Base-by-base conservation (phyloP, 2,329 filamentous ascomycete species). In the Aspergillus cejpii region DNA sequence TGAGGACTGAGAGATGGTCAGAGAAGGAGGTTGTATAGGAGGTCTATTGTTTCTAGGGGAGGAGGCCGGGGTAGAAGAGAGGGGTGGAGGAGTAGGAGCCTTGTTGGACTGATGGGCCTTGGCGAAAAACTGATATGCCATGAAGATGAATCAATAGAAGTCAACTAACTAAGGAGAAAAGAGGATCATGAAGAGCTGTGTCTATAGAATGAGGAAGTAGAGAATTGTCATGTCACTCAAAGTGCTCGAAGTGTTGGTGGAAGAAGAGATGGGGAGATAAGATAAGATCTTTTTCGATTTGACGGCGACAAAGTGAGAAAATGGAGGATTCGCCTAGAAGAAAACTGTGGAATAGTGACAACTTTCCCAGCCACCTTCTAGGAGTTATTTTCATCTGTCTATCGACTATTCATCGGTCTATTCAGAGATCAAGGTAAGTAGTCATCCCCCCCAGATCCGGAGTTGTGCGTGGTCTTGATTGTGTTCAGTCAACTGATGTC, bases 81-180 rank as follows among this genome's bases (percentile, higher is more conserved):
- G 51, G 27, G 57, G 49, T 41, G 58, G 53, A 38, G 57, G 49
- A 39, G 55, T 49, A 15, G 58, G 48, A 17, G 50, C 45, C 19
- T 49, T 40, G 39, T 47, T 61, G 39, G 56, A 52, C 26, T 61
- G 59, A 43, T 59, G 60, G 38, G 56, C 53, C 49, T 66, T 67
- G 43, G 61, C 49, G 47, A 67, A 68, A 45, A 67, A 59, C 43
- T 67, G 64, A 41, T 66, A 64, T 17, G 64, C 62, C 65, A 68
- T 68, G 34, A 5, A 46, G 21, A 37, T 19, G 14, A 12, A 26
- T 37, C 15, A 23, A 36, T 2, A 37, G 10, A 31, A 12, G 24
- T 19, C n/a, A 8, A 15, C 21, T 6, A 8, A 23, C 3, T 3
- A 37, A 6, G 28, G 28, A 8, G 15, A 11, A n/a, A 20, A 19